Base-by-base conservation (phyloP, 2,329 filamentous ascomycete genomes). In the Pyrenophora tritici-repentis region DNA sequence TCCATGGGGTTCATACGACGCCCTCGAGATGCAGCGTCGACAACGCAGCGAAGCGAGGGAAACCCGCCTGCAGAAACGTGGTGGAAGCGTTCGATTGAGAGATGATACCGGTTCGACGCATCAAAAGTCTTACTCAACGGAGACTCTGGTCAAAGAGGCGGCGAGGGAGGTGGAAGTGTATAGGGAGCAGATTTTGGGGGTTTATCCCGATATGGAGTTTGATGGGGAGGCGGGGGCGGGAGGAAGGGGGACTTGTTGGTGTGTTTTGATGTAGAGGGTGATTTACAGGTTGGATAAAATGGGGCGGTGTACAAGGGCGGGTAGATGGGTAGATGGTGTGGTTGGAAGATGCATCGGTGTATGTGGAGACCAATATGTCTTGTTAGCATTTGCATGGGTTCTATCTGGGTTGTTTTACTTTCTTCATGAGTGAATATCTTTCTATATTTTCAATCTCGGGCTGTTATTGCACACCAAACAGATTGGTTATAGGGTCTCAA, bases 121-220 rank as follows among this genome's bases (percentile, higher is more conserved):
- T 20, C 42, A 44, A 35, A 42, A 41, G 5, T n/a, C 42, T 9
- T 26, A 26, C 4, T 42, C 42, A 1, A 38, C 26, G 3, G 43
- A 52, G 6, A 48, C 38, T 16, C 24, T 50, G 29, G 34, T 36
- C 2, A 41, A 56, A 32, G 51, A 26, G 12, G 44, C 57, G 31
- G 44, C 44, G 42, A 51, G 44, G 10, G 60, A 62, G 35, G 58
- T 66, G 4, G 55, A 65, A 10, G 54, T 53, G 17, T 63, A 58
- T 16, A 46, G 54, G n/a, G 51, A 59, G 26, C 55, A 62, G 38
- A 56, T 63, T 10, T 40, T 65, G 4, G 40, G 38, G 5, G 39
- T 65, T 7, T 66, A 66, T 47, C 63, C 62, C 4, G 63, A 66
- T 26, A 58, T 66, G 54, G 44, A 48, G 22, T 62, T 66, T 35